Evolutionary conservation across 441 rosid genomes (phyloP).

Genomic region (Geranium incanum): DNA sequence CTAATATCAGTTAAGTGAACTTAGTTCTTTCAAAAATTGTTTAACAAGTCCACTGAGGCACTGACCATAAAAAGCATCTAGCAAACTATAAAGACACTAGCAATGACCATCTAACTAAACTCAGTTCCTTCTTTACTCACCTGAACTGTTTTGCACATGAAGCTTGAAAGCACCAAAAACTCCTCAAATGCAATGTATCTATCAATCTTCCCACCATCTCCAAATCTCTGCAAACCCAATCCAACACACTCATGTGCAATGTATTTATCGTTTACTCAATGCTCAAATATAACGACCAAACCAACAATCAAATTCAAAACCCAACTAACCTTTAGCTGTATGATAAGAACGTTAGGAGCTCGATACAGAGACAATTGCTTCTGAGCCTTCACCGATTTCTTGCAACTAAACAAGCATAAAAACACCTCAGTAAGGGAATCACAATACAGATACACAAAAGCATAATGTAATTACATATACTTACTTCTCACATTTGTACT

Average conservation of each 20-base stretch:
- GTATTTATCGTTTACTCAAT: background rate
- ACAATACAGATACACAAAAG: background rate
- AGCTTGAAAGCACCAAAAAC: conserved; percentile 64
- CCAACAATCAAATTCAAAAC: conserved; percentile 24
- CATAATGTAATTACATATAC: conserved; percentile 15
- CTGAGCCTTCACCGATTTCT: conserved; percentile 87
- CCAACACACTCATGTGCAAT: conserved; percentile 8
- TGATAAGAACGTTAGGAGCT: conserved; percentile 84
- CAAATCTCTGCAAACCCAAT: conserved; percentile 65
- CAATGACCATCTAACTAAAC: background rate
- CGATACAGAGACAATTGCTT: conserved; percentile 87
- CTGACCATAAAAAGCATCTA: background rate
- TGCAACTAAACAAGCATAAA: conserved; percentile 53
- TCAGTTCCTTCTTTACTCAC: conserved; percentile 26
- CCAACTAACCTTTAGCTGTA: conserved; percentile 71
- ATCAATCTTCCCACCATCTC: conserved; percentile 78
- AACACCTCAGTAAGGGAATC: background rate
- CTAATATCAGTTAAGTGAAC: background rate
- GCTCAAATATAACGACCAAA: background rate
- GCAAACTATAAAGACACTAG: background rate
- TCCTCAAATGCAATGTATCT: conserved; percentile 70
- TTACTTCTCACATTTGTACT: conserved; percentile 84
- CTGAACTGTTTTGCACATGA: conserved; percentile 85
- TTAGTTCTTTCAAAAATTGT: background rate
- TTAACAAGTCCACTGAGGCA: background rate